Conservation (phyloP, 768 basidiomycete genomes). For the Agrocybe praecox region DNA sequence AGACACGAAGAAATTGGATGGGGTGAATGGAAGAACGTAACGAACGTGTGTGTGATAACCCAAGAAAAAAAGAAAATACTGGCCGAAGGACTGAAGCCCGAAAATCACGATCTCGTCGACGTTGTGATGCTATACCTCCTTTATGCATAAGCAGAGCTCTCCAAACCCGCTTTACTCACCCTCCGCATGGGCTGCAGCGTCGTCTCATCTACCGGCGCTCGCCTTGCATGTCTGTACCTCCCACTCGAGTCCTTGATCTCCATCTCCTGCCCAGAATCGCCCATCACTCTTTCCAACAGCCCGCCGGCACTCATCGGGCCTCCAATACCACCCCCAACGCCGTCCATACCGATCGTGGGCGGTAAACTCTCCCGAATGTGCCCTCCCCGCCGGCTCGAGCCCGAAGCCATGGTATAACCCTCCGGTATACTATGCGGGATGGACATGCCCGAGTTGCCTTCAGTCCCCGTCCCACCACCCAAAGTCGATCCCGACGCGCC, state of each 20-base stretch:
- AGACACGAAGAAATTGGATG: no score
- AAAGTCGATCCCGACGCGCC: not conserved
- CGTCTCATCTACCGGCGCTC: slow-evolving; percentile 85
- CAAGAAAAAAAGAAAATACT: no score
- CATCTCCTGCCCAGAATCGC: slow-evolving; percentile 78
- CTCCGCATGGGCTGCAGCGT: slow-evolving; percentile 89
- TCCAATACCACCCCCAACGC: slow-evolving; percentile 25
- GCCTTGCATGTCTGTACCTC: slow-evolving; percentile 83
- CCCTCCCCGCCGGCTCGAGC: slow-evolving; percentile 50
- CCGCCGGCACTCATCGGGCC: slow-evolving; percentile 40
- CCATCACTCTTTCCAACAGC: slow-evolving; percentile 48
- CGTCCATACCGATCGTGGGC: slow-evolving; percentile 42
- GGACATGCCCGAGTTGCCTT: not conserved
- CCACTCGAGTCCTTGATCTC: slow-evolving; percentile 88
- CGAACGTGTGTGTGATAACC: no score
- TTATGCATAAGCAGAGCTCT: slow-evolving; percentile 52
- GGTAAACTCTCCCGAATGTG: slow-evolving; percentile 80
- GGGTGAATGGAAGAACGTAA: no score
- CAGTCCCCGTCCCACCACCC: not conserved
- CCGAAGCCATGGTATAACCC: slow-evolving; percentile 39
- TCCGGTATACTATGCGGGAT: slow-evolving; percentile 14
- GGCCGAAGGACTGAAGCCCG: no score
- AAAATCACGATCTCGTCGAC: no score
- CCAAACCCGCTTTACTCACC: slow-evolving; percentile 92
- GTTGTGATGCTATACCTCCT: not conserved